phyloP scores from a whole-genome alignment of 768 basidiomycete species.

The Phlebiopsis gigantea region DNA sequence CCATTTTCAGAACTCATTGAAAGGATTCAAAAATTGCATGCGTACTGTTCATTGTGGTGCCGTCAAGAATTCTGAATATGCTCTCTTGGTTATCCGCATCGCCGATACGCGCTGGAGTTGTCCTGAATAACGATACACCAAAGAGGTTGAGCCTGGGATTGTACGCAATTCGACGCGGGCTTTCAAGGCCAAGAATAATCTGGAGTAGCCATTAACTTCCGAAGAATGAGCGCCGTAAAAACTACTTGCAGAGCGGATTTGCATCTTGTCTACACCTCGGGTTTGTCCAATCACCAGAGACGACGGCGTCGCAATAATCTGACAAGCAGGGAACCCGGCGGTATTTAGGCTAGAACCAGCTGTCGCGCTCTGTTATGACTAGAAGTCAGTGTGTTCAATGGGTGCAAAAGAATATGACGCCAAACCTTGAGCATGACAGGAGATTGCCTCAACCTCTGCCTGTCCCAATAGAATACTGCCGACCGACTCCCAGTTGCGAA shows the following conservation, averaged over 20 bases:
- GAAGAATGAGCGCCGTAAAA: background rate
- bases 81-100: slow-evolving; percentile 42
- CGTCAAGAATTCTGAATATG: slow-evolving; percentile 64
- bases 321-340: slow-evolving; percentile 39
- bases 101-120: slow-evolving; percentile 49
- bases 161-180: slow-evolving; percentile 65
- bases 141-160: slow-evolving; percentile 49
- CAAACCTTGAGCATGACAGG: slow-evolving; percentile 67
- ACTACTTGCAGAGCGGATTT: slow-evolving; percentile 65
- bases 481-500: slow-evolving; percentile 71
- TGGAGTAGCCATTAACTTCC: too few relatives aligned
- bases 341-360: slow-evolving; percentile 50
- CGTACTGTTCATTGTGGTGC: slow-evolving; percentile 49
- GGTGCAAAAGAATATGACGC: background rate
- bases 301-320: slow-evolving; percentile 53
- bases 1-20: slow-evolving; percentile 14
- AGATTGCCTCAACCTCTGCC: slow-evolving; percentile 57
- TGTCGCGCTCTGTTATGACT: slow-evolving; percentile 39
- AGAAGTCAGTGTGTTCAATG: background rate
- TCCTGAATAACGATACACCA: slow-evolving; percentile 59
- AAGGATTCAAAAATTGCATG: background rate
- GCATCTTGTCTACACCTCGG: slow-evolving; percentile 67
- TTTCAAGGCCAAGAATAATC: too few relatives aligned
- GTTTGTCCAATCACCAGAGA: slow-evolving; percentile 63
- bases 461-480: slow-evolving; percentile 64